Evolutionary conservation across 2,329 filamentous ascomycete species (phyloP), one percentile per base, ranked within the genome.

Genomic region (Xylariaceae sp.): DNA sequence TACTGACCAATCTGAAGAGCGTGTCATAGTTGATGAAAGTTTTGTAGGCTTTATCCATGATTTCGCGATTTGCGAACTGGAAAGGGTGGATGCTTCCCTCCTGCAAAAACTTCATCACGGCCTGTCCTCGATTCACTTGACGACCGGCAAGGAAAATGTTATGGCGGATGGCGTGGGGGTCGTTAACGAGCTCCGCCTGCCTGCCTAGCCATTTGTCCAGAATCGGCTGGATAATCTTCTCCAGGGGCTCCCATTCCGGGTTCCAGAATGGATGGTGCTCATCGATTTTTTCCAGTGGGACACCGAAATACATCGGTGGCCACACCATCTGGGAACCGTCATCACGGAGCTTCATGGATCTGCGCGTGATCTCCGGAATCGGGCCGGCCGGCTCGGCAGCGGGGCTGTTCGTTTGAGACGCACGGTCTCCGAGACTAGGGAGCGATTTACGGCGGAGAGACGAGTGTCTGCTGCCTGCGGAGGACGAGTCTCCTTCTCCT

Each of bases 221-320:
- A 34, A 74, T 70, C 0, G 72, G 70, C 41, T 72, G 67, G 7
- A 81, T 74, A 6, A 73, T 58, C 1, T 65, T 63, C 51, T 73
- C 72, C 4, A 81, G 67, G 3, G 74, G 66, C 10, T 72, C 72
- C 80, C 80, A 84, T 3, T 73, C 71, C 0, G 72, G 65, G 13
- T 83, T 79, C 80, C 80, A 84, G 63, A 83, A 83, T 0, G 77
- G 75, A 39, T 83, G 75, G 7, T 61, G 66, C 15, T 72, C 68
- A 39, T 73, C 66, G 46, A 83, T 80, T 62, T 79, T 80, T 36
- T 69, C 73, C 2, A 82, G 58, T 0, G 80, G 80, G 1, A 81
- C 78, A 2, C 78, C 80, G 29, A 71, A 70, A 61, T 80, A 77
- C 59, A 79, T 75, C 19, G 75, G 71, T 0, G 80, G 80, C 42